These are phyloP conservation scores for Cystofilobasidium ferigula DNA, from an alignment of 768 basidiomycete genomes.

Conservation along the genomic window DNA sequence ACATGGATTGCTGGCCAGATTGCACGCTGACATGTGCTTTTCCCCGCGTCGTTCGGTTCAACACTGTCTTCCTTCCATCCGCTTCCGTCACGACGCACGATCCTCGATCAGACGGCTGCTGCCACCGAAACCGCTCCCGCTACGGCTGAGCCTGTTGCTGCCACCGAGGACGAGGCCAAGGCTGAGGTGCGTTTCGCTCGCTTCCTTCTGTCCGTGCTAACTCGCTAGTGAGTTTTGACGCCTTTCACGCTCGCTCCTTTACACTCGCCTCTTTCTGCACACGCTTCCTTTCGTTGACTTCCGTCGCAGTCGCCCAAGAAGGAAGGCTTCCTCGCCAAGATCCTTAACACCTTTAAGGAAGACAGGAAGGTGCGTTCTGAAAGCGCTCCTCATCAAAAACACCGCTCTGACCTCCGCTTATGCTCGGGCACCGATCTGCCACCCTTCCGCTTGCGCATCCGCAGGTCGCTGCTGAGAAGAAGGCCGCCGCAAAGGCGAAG, in stretches of 20 bases:
- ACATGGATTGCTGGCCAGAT: too few relatives aligned
- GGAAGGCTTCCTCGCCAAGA: conserved; percentile 3
- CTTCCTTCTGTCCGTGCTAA: background rate
- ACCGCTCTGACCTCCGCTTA: too few relatives aligned
- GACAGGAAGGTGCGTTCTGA: conserved; percentile 5
- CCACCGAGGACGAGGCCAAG: background rate
- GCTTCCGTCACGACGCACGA: background rate
- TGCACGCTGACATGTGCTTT: too few relatives aligned
- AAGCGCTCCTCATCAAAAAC: too few relatives aligned
- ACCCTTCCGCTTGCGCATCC: background rate
- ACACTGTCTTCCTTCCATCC: background rate
- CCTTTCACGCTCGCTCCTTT: background rate
- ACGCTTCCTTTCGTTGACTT: background rate
- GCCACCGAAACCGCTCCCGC: too few relatives aligned
- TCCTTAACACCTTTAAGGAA: background rate
- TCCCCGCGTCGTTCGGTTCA: too few relatives aligned
- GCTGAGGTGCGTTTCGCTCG: background rate
- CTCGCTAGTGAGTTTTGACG: background rate
- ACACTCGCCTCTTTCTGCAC: background rate
- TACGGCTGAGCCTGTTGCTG: background rate
- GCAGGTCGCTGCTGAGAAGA: conserved; percentile 4
- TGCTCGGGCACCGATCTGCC: too few relatives aligned
- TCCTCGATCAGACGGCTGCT: background rate
- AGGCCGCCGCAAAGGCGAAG: conserved; percentile 4
- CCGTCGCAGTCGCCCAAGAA: conserved; percentile 5